Conservation (phyloP, 1,284 basidiomycete species). For the Cystobasidium pallidum region DNA sequence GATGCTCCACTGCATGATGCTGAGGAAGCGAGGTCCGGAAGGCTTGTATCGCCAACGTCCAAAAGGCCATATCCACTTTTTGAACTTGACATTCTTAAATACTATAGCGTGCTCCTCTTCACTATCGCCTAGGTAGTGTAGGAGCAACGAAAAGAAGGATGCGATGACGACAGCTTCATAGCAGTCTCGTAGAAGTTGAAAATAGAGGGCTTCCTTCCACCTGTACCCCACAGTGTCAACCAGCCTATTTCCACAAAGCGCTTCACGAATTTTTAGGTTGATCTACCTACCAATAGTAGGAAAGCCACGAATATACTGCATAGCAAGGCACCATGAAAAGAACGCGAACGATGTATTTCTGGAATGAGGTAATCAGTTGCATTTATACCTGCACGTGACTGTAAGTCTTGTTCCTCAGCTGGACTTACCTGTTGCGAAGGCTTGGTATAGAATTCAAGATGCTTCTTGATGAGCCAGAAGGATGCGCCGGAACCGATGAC, state of each 20-base stretch:
- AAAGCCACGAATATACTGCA: slow-evolving; percentile 67
- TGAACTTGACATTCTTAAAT: slow-evolving; percentile 61
- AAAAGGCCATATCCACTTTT: slow-evolving; percentile 73
- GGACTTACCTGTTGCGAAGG: slow-evolving; percentile 57
- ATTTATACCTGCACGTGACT: slow-evolving; percentile 50
- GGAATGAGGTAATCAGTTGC: slow-evolving; percentile 34
- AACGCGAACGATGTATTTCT: slow-evolving; percentile 62
- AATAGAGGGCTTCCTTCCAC: slow-evolving; percentile 52
- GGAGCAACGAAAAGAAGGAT: slow-evolving; percentile 75
- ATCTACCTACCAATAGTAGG: slow-evolving; percentile 69
- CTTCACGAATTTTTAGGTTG: too few species aligned
- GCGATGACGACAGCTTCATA: slow-evolving; percentile 73
- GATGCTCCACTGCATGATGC: slow-evolving; percentile 77
- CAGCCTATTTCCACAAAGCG: too few species aligned
- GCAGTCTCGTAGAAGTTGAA: slow-evolving; percentile 61
- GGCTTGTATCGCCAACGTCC: slow-evolving; percentile 68
- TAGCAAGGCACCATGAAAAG: slow-evolving; percentile 80
- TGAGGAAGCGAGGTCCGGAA: slow-evolving; percentile 68
- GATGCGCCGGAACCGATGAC: slow-evolving; percentile 64
- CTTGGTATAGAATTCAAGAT: slow-evolving; percentile 72
- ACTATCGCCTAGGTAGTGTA: slow-evolving; percentile 66
- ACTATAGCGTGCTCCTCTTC: slow-evolving; percentile 64
- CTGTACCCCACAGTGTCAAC: neutral
- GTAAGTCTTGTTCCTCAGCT: neutral
- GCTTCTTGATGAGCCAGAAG: slow-evolving; percentile 71